Evolutionary conservation across 495 filamentous ascomycete species (phyloP), one percentile per base, ranked within the genome.

Genomic region (Paragyromitra xinjiangensis): DNA sequence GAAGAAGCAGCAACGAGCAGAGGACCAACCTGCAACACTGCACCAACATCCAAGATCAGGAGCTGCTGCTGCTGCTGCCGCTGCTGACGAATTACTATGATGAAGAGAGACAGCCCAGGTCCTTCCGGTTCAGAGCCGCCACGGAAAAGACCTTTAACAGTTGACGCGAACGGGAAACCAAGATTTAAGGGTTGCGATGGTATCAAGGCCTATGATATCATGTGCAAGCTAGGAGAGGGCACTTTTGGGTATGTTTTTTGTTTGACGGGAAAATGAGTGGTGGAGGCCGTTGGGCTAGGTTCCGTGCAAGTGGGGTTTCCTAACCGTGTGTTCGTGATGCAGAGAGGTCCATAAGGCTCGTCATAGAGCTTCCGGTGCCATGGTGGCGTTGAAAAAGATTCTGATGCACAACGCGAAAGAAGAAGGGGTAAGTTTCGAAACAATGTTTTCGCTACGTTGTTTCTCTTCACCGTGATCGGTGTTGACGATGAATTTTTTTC

Each of bases 381-480:
- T 93, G 37, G 90, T 97, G 55, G 95, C 95, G 2, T 81, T 99
- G 80, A 99, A 99, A 88, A 98, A 99, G 88, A 94, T 94, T 75
- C 87, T 94, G 64, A 93, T 93, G 90, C 92, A 93, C 77, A 92
- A 93, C 82, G 91, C 93, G 84, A 93, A 93, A 81, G 92, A 94
- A 83, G 92, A 94, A 84, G 92, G 92, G 42, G 91, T 92, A 81
- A 82, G 89, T 85, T 53, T 45, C 44, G 55, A 62, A 51, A 66
- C 64, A 39, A 63, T 68, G 26, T 67, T 78, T 64, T 22, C 14
- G 51, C 16, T 59, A 39, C 16, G 48, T 78, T 71, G 7, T 45
- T 73, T 73, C 39, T 62, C 8, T 58, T 77, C 5, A 9, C 6
- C 40, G 48, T 66, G 63, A 53, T 67, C n/a, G 79, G 77, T 69